Percentiles rank a stretch among this genome's conserved stretches.
phyloP scores from a whole-genome alignment of 495 filamentous ascomycete genomes.

The Neurospora sp. region DNA sequence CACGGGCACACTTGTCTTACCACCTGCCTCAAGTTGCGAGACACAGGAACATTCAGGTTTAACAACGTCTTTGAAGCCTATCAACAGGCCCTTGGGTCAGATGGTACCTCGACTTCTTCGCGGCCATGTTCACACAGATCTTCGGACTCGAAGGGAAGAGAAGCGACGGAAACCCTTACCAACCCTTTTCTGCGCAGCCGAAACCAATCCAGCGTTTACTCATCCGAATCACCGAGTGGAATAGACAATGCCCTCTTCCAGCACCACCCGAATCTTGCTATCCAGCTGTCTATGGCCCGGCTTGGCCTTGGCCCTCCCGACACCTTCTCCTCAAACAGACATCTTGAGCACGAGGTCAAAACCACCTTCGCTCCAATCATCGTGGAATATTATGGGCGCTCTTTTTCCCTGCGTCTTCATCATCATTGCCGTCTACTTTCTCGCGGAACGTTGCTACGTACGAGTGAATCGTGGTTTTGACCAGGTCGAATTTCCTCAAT shows the following conservation, averaged over 20 bases:
- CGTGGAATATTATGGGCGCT: not conserved
- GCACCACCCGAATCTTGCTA: not conserved
- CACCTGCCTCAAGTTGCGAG: not conserved
- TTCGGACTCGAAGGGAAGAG: not conserved
- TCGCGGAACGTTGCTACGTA: not conserved
- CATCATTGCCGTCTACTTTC: not conserved
- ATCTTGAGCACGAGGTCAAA: not conserved
- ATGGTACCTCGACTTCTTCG: too few species aligned
- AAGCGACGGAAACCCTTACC: not conserved
- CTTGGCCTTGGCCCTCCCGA: not conserved
- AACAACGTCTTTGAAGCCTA: not conserved
- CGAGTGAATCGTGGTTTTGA: not conserved
- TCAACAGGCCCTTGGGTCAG: not conserved
- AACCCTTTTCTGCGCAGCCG: not conserved
- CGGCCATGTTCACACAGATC: not conserved
- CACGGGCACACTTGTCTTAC: not conserved
- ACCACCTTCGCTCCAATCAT: not conserved
- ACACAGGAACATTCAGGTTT: not conserved
- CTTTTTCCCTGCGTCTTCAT: not conserved
- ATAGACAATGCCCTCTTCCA: not conserved
- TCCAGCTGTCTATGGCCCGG: not conserved
- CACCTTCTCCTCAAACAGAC: not conserved
- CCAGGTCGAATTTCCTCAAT: not conserved
- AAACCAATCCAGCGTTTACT: not conserved
- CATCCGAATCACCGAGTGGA: not conserved